A percentile compares a stretch with the other conserved stretches of the same genome.
Evolutionary conservation across 2,329 filamentous ascomycete species (phyloP).

Genomic region (Colletotrichum orbiculare): DNA sequence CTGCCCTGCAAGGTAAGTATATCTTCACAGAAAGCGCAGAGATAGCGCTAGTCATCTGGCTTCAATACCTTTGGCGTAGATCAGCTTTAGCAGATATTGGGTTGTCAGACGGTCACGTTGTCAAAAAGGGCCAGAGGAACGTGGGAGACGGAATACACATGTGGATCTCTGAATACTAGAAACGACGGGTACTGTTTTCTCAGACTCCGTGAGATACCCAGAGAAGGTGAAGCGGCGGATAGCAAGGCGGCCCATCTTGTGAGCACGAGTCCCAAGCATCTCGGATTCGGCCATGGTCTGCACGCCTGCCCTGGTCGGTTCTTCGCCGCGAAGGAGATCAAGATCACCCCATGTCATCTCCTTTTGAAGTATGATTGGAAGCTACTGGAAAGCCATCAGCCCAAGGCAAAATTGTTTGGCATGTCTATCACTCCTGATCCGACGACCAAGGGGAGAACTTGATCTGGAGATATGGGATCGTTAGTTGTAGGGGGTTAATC

Average conservation of each 20-base stretch:
- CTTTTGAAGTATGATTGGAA: slow-evolving; percentile 46
- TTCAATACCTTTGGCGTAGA: too few species aligned
- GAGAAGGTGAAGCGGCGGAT: slow-evolving; percentile 36
- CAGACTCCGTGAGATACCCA: slow-evolving; percentile 26
- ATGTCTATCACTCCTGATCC: slow-evolving; percentile 15
- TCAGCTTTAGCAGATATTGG: slow-evolving; percentile 30
- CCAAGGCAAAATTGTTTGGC: neutral
- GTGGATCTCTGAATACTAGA: slow-evolving; percentile 35
- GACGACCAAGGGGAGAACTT: slow-evolving; percentile 8
- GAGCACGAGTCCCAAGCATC: slow-evolving; percentile 44
- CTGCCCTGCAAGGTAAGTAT: slow-evolving; percentile 33
- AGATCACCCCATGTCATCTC: slow-evolving; percentile 46
- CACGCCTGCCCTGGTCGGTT: slow-evolving; percentile 52
- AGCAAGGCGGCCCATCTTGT: slow-evolving; percentile 45
- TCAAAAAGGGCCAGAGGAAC: slow-evolving; percentile 38
- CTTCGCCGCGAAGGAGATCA: slow-evolving; percentile 51
- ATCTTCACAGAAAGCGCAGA: neutral
- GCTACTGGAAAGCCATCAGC: slow-evolving; percentile 1
- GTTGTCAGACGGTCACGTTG: slow-evolving; percentile 36
- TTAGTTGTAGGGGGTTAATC: neutral
- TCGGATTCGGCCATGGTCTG: slow-evolving; percentile 48
- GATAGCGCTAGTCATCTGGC: too few species aligned
- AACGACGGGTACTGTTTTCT: slow-evolving; percentile 39
- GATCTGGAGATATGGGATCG: slow-evolving; percentile 10
- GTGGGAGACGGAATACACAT: slow-evolving; percentile 33